Conservation (phyloP, 352 stramenopile species). For the Pythium rishiriense region DNA sequence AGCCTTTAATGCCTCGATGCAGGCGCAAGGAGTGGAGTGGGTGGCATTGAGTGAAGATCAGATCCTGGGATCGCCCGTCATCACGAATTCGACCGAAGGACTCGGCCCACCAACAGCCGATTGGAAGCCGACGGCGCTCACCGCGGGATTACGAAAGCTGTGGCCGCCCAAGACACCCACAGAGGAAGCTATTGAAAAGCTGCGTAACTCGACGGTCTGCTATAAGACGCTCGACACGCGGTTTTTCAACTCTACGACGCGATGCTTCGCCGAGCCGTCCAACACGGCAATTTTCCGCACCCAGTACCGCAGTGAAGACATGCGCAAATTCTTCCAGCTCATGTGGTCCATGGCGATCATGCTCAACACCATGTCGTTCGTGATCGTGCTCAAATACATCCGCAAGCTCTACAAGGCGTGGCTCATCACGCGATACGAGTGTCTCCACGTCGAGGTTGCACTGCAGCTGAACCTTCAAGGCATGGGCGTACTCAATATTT, state of each 20-base stretch:
- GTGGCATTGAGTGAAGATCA: constrained; percentile 22
- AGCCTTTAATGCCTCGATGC: constrained; percentile 29
- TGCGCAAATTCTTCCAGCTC: constrained; percentile 47
- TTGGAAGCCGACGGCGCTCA: constrained; percentile 37
- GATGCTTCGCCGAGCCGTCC: constrained; percentile 38
- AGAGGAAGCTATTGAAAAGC: constrained; percentile 19
- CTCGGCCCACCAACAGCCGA: constrained; percentile 24
- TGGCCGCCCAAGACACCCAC: constrained; percentile 46
- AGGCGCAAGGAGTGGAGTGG: constrained; percentile 13
- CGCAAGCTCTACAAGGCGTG: constrained; percentile 38
- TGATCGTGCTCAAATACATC: constrained; percentile 48
- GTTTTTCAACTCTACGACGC: constrained; percentile 28
- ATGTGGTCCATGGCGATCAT: constrained; percentile 42
- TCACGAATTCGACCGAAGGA: constrained; percentile 29
- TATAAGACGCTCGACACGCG: constrained; percentile 43
- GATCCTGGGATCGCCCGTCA: constrained; percentile 32
- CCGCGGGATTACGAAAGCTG: constrained; percentile 37
- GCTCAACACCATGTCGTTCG: constrained; percentile 50
- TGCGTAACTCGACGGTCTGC: constrained; percentile 37
- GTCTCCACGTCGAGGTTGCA: constrained; percentile 37
- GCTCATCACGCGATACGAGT: constrained; percentile 36
- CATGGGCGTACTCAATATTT: constrained; percentile 46
- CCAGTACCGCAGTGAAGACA: constrained; percentile 25
- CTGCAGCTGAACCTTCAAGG: constrained; percentile 46
- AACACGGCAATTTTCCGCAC: constrained; percentile 25